Conservation (phyloP, 768 basidiomycete genomes). For the Tylopilus sp. region DNA sequence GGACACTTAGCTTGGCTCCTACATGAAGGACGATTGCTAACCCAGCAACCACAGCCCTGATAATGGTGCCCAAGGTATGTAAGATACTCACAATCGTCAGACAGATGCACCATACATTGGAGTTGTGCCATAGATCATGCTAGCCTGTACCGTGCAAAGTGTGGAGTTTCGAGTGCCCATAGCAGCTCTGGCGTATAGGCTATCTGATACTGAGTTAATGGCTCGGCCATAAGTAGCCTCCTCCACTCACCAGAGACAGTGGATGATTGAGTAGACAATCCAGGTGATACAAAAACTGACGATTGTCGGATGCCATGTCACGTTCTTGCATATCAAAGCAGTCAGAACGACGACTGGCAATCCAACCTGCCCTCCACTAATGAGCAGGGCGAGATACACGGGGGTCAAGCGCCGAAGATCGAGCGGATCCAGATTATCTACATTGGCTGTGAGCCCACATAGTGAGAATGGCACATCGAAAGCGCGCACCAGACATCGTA, state of each 20-base stretch:
- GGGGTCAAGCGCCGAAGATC: constrained; percentile 32
- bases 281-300: constrained; percentile 58
- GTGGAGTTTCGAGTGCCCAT: constrained; percentile 22
- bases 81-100: background rate
- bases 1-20: background rate
- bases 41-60: constrained; percentile 41
- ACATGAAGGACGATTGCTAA: constrained; percentile 43
- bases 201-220: constrained; percentile 18
- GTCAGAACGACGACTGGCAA: constrained; percentile 48
- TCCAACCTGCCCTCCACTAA: constrained; percentile 51
- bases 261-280: constrained; percentile 52
- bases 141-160: constrained; percentile 50
- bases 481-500: constrained; percentile 18
- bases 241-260: constrained; percentile 49
- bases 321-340: constrained; percentile 40
- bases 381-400: constrained; percentile 45
- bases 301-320: constrained; percentile 47
- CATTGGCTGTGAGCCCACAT: background rate
- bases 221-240: background rate
- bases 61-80: constrained; percentile 1
- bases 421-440: constrained; percentile 10
- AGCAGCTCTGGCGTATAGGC: constrained; percentile 32
- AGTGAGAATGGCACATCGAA: background rate
- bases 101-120: constrained; percentile 42
- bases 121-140: constrained; percentile 49